A percentile compares a stretch with the other conserved stretches of the same genome.
phyloP scores from a whole-genome alignment of 169 alveolate species.

The Eimeria acervulina region DNA sequence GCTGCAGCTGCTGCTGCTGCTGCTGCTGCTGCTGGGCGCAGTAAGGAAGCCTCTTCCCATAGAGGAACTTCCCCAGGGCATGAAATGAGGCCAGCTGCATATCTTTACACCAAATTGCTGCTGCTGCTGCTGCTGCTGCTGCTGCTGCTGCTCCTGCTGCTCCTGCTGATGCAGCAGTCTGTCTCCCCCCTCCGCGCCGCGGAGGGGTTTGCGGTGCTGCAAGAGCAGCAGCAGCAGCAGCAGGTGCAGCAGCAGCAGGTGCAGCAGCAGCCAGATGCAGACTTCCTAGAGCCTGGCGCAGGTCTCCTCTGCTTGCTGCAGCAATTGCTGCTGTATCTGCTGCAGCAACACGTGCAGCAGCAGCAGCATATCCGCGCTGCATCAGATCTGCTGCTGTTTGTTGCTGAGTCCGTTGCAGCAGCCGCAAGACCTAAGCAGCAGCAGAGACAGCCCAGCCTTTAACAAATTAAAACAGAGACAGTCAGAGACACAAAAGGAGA shows the following conservation, averaged over 20 bases:
- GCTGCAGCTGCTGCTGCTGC: slow-evolving; percentile 14
- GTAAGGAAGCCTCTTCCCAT: background rate
- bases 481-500: no score
- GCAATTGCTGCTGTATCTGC: no score
- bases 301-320: no score
- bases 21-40: no score
- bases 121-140: slow-evolving; percentile 33
- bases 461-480: background rate
- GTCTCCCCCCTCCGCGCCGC: no score
- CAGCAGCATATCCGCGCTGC: background rate
- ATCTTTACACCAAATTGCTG: background rate
- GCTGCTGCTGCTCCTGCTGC: background rate
- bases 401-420: background rate
- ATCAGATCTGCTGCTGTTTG: background rate
- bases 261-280: background rate
- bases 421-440: background rate
- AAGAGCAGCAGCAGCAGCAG: slow-evolving; percentile 1
- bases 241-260: background rate
- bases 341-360: no score
- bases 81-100: background rate
- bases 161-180: no score
- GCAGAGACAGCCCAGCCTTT: background rate
- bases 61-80: slow-evolving; percentile 3
- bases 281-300: no score
- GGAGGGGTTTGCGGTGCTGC: no score